These are phyloP conservation scores for Chenopodium suecicum DNA, from an alignment of 148 eudicot genomes.

Conservation along the genomic window DNA sequence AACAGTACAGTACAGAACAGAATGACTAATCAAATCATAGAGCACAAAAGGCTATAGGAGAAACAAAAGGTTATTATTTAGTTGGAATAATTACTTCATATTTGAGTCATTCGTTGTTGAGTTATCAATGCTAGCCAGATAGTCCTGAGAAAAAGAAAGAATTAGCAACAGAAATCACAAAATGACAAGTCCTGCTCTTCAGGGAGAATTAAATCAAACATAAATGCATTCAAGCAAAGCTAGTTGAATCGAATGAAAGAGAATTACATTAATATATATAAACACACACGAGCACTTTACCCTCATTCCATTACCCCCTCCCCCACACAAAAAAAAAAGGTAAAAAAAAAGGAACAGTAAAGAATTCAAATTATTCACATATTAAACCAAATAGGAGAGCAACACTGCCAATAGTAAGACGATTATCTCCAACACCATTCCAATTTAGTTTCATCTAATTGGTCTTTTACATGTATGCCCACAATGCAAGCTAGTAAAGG, in stretches of 20 bases:
- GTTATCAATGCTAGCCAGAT: conserved; percentile 62
- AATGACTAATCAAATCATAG: background rate
- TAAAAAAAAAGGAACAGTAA: background rate
- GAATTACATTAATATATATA: too few species aligned
- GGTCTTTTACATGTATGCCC: background rate
- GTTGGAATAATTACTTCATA: conserved; percentile 56
- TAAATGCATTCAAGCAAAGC: too few species aligned
- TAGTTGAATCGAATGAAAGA: too few species aligned
- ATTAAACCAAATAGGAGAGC: background rate
- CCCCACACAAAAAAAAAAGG: background rate
- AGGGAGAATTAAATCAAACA: background rate
- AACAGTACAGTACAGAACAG: background rate
- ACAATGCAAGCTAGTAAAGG: too few species aligned
- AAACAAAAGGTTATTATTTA: background rate
- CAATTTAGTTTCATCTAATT: too few species aligned
- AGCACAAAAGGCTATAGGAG: background rate
- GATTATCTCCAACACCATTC: background rate
- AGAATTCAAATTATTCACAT: too few species aligned
- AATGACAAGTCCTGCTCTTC: background rate
- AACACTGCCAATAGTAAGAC: background rate
- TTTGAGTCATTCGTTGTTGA: conserved; percentile 43
- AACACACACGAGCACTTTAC: too few species aligned
- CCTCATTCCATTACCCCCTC: background rate
- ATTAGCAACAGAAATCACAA: conserved; percentile 8
- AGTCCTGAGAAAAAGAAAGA: conserved; percentile 48